Percentiles rank a stretch among this genome's conserved stretches.
Conservation (phyloP, 108 stramenopile species). For the Licmophora abbreviata region DNA sequence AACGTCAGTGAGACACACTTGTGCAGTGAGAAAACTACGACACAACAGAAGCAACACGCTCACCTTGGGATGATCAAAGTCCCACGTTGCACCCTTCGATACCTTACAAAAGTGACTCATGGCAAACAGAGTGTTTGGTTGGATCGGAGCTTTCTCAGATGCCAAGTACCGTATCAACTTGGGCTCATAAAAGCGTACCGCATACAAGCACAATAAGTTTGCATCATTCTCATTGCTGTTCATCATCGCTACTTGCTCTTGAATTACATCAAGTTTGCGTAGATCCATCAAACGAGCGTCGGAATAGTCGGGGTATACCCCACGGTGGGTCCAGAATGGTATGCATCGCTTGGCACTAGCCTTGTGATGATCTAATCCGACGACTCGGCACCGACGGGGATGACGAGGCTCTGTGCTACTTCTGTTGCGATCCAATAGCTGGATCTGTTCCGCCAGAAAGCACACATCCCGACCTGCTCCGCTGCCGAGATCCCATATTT, state of each 20-base stretch:
- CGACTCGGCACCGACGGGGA: conserved; percentile 37
- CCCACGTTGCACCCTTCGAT: conserved; percentile 43
- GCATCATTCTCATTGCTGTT: conserved; percentile 3
- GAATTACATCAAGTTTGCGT: conserved; percentile 28
- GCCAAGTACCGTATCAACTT: conserved; percentile 33
- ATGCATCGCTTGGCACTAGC: conserved; percentile 37
- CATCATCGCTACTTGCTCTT: not conserved
- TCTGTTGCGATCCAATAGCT: conserved; percentile 23
- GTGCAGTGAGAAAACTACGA: not conserved
- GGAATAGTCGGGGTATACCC: conserved; percentile 37
- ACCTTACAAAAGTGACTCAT: conserved; percentile 76
- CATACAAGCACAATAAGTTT: conserved; percentile 30
- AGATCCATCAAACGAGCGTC: conserved; percentile 31
- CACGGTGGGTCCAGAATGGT: conserved; percentile 54
- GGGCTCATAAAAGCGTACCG: conserved; percentile 66
- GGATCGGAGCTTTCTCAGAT: conserved; percentile 8
- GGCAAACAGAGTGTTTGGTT: conserved; percentile 46
- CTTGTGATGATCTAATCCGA: conserved; percentile 72
- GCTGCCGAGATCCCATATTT: conserved; percentile 70
- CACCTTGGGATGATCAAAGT: conserved; percentile 67
- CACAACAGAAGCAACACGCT: not conserved
- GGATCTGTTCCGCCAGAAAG: conserved; percentile 76
- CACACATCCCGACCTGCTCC: conserved; percentile 75
- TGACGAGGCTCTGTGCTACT: no score
- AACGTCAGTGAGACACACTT: not conserved